Evolutionary conservation across 2,329 filamentous ascomycete species (phyloP), one percentile per base, ranked within the genome.

Genomic region (Hyphodiscus sp.): DNA sequence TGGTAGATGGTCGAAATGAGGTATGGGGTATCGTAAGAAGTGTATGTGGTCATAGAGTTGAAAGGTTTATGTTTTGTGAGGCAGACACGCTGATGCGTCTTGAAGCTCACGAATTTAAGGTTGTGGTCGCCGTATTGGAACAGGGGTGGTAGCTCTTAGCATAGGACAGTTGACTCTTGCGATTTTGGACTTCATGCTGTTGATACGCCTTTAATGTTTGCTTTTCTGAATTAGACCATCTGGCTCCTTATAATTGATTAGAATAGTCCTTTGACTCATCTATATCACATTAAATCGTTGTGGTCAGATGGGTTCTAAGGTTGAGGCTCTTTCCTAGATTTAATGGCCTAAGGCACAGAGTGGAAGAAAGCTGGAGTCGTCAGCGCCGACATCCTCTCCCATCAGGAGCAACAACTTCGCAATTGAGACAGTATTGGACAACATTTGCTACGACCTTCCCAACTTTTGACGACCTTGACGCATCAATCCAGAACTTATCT

Each of bases 21-120:
- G 55, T 51, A 30, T 30, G 41, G 33, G 44, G 55, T 51, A 56
- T 54, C 42, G 23, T 51, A 41, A 11, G 30, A 29, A 33, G 45
- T 45, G 20, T 49, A 42, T 15, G 20, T 9, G 33, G 19, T 33
- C 45, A 50, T 43, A 20, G 52, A 47, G 45, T 45, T 49, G 38
- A 33, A 49, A 49, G 41, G 33, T 50, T 23, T 41, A 47, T 47
- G 26, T 20, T 45, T 29, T 19, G 41, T 38, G 61, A 65, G 63
- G 64, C 63, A 66, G 63, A 62, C 58, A 58, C 58, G 63, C 51
- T 64, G 63, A 67, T 63, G 23, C 23, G 23, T 26, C 23, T 26
- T 26, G 64, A 67, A 66, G 64, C 64, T 66, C 61, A 19, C n/a
- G 43, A 42, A 41, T 4, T 41, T 47, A 38, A 50, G 53, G 56